Percentiles rank a stretch among this genome's conserved stretches.
phyloP scores from a whole-genome alignment of 2,329 filamentous ascomycete species.

The Ceratocystiopsis minuta region DNA sequence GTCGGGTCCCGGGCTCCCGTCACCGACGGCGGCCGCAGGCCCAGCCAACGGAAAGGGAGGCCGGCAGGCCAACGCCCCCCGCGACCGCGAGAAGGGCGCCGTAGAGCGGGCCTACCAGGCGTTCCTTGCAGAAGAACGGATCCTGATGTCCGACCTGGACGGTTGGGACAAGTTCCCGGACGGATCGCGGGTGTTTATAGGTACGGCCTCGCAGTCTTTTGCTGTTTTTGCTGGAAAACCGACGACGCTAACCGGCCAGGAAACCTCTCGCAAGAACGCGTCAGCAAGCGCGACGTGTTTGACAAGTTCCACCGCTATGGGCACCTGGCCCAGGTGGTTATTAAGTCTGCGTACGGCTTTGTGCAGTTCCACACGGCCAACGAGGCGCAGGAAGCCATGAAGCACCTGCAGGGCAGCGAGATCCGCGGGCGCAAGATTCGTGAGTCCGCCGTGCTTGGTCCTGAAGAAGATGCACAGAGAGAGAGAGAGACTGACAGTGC shows the following conservation, averaged over 20 bases:
- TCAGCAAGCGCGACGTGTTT: conserved; percentile 86
- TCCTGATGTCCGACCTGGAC: conserved; percentile 52
- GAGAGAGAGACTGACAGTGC: not conserved
- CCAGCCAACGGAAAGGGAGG: not conserved
- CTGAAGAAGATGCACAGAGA: no score
- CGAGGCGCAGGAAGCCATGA: conserved; percentile 58
- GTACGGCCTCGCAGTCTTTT: conserved; percentile 26
- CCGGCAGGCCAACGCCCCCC: not conserved
- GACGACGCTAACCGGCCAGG: conserved; percentile 40
- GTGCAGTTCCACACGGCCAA: conserved; percentile 72
- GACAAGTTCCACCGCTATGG: conserved; percentile 77
- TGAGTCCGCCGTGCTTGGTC: conserved; percentile 28
- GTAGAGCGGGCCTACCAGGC: conserved; percentile 47
- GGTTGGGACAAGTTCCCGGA: conserved; percentile 68
- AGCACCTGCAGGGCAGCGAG: conserved; percentile 60
- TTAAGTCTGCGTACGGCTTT: conserved; percentile 94
- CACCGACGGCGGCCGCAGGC: not conserved
- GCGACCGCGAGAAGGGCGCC: conserved; percentile 4
- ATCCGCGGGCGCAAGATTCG: conserved; percentile 86
- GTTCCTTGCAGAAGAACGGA: conserved; percentile 55
- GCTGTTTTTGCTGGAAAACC: conserved; percentile 7
- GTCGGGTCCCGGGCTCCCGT: not conserved
- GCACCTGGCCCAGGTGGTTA: conserved; percentile 78
- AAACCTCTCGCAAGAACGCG: conserved; percentile 81
- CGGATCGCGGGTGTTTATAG: conserved; percentile 64